Percentiles rank a stretch among this genome's conserved stretches.
Evolutionary conservation across 257 asterid species (phyloP).

Genomic region (Marsdenia floribunda): DNA sequence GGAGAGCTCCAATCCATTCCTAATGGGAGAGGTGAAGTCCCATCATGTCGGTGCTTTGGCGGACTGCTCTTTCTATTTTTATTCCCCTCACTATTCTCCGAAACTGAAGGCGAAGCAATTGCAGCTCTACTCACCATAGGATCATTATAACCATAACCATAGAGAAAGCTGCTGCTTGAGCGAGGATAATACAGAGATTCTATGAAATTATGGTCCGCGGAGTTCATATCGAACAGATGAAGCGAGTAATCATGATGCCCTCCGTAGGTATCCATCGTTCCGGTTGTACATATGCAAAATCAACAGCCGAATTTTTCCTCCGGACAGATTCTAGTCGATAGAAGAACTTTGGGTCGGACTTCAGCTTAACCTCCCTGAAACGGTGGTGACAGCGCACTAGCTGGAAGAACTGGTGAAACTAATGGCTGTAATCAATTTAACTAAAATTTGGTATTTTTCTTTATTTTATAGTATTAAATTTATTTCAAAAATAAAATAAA

Average conservation of each 20-base stretch:
- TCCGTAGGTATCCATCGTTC: conserved; percentile 48
- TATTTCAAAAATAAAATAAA: too few relatives aligned
- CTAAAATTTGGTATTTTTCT: too few relatives aligned
- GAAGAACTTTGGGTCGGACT: not conserved
- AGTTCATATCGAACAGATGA: conserved; percentile 45
- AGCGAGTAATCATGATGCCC: conserved; percentile 25
- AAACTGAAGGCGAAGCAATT: conserved; percentile 10
- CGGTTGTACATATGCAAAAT: not conserved
- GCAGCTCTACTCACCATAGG: not conserved
- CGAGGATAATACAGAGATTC: conserved; percentile 42
- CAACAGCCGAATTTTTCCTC: not conserved
- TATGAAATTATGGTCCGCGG: conserved; percentile 40
- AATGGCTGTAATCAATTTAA: too few relatives aligned
- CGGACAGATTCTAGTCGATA: not conserved
- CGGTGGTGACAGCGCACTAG: not conserved
- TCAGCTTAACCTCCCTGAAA: not conserved
- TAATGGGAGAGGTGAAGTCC: conserved; percentile 72
- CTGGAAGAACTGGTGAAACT: too few relatives aligned
- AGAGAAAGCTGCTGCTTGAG: conserved; percentile 4
- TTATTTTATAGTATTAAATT: too few relatives aligned
- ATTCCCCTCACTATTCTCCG: conserved; percentile 12
- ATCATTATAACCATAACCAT: conserved; percentile 1
- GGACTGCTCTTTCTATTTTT: conserved; percentile 22
- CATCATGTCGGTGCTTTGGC: conserved; percentile 61
- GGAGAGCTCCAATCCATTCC: conserved; percentile 91